These are phyloP conservation scores for Sclerotinia subarctica DNA, from an alignment of 2,329 filamentous ascomycete genomes.

Conservation along the genomic window DNA sequence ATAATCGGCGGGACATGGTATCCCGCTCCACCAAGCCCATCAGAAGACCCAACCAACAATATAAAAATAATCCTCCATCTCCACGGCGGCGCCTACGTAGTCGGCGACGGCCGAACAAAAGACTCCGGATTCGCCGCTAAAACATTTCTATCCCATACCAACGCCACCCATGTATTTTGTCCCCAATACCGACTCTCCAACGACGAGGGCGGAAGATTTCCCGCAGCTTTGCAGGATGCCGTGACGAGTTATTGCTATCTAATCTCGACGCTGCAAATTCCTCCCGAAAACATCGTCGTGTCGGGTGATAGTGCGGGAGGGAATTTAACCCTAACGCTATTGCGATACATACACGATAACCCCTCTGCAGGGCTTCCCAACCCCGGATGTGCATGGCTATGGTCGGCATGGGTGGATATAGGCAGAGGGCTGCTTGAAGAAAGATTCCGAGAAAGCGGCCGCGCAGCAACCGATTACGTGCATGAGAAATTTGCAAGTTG, in stretches of 20 bases:
- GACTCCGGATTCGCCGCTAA: conserved; percentile 39
- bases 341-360: conserved; percentile 47
- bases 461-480: conserved; percentile 43
- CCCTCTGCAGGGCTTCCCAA: conserved; percentile 35
- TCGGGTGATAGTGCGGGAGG: conserved; percentile 51
- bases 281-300: conserved; percentile 43
- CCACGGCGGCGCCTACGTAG: conserved; percentile 49
- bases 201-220: conserved; percentile 46
- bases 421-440: conserved; percentile 28
- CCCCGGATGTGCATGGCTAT: conserved; percentile 43
- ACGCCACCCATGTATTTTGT: conserved; percentile 42
- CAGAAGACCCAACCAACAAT: conserved; percentile 19
- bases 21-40: conserved; percentile 20
- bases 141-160: conserved; percentile 40
- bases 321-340: conserved; percentile 45
- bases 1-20: conserved; percentile 37
- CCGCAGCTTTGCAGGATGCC: conserved; percentile 49
- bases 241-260: conserved; percentile 47
- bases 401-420: conserved; percentile 46
- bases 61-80: conserved; percentile 44
- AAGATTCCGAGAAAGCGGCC: conserved; percentile 28
- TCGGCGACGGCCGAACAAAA: conserved; percentile 43
- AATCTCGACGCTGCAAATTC: conserved; percentile 40
- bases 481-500: conserved; percentile 41
- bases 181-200: conserved; percentile 49